A percentile compares a stretch with the other conserved stretches of the same genome.
Evolutionary conservation across 73 alveolate genomes (phyloP).

Genomic region (Diophrys sp.): DNA sequence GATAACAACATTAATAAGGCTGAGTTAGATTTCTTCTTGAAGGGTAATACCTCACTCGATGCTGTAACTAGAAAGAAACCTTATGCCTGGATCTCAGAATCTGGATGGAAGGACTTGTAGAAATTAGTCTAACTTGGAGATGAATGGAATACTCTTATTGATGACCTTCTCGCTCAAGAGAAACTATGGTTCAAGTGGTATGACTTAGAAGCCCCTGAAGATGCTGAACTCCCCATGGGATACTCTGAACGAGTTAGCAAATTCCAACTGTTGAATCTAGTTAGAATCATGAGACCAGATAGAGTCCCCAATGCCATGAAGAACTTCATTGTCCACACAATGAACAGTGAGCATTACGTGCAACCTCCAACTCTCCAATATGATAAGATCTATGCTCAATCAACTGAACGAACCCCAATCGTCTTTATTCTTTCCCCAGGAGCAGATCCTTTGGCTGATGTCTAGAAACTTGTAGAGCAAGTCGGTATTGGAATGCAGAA

Average conservation of each 20-base stretch:
- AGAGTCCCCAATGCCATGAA: conserved; percentile 91
- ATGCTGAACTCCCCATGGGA: conserved; percentile 91
- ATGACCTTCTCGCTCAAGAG: conserved; percentile 78
- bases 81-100: conserved; percentile 65
- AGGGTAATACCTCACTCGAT: conserved; percentile 98
- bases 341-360: conserved; percentile 70
- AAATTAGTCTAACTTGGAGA: conserved; percentile 82
- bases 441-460: conserved; percentile 96
- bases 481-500: conserved; percentile 92
- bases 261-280: conserved; percentile 74
- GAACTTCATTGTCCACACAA: conserved; percentile 81
- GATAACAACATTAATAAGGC: conserved; percentile 92
- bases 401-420: conserved; percentile 94
- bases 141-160: conserved; percentile 71
- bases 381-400: conserved; percentile 94
- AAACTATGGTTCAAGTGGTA: conserved; percentile 98
- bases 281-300: conserved; percentile 95
- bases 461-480: conserved; percentile 95
- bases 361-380: conserved; percentile 82
- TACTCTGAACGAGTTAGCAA: conserved; percentile 71
- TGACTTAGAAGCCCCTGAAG: conserved; percentile 98
- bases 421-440: conserved; percentile 99
- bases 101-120: conserved; percentile 97
- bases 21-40: conserved; percentile 98
- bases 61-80: conserved; percentile 76